Base-by-base conservation (phyloP, 352 stramenopile genomes). In the Phytopythium ostracodes region DNA sequence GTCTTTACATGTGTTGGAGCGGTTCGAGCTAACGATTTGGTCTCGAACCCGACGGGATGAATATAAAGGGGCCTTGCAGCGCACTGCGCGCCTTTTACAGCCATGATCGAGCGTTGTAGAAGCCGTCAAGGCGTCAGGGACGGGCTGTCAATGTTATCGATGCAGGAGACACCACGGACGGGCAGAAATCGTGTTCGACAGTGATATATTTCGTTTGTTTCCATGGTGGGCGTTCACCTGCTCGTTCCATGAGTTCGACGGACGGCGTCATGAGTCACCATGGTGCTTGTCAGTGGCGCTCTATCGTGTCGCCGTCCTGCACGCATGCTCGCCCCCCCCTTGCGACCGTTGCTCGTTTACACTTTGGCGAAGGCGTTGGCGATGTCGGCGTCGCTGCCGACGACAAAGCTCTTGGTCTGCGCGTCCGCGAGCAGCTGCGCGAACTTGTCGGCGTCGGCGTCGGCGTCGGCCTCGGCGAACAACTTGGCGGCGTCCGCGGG, bases 371-470 rank as follows among this genome's bases (percentile, higher is more conserved):
- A 67, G 59, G 77, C 70, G 31, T 70, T 68, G 47, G 81, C 73
- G 25, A 88, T 75, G 54, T 91, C 81, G 14, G 77, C 70, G 42
- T 88, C 76, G 64, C 72, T 86, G 49, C 71, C 73, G 49, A 91
- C 81, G 22, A 86, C 70, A 44, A 88, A 91, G 66, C 73, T 79
- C 68, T 88, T 87, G 42, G 81, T 91, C 46, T 77, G 65, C 20
- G 77, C 67, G 65, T 85, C 75, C 60, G 78, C 81, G 3, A 92
- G 76, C 6, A 89, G 62, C 27, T 72, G 73, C 59, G 84, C 80
- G 46, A 92, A 84, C 68, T 89, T 89, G 57, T 86, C 79, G 15
- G 63, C 66, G 33, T 91, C 75, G 4, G 55, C 71, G 17, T 73
- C 67, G 7, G 79, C 75, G 52, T 88, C 72, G 42, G 77, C 59